A percentile compares a stretch with the other conserved stretches of the same genome.
These are phyloP conservation scores for Auriscalpium vulgare DNA, from an alignment of 768 basidiomycete species.

Conservation along the genomic window DNA sequence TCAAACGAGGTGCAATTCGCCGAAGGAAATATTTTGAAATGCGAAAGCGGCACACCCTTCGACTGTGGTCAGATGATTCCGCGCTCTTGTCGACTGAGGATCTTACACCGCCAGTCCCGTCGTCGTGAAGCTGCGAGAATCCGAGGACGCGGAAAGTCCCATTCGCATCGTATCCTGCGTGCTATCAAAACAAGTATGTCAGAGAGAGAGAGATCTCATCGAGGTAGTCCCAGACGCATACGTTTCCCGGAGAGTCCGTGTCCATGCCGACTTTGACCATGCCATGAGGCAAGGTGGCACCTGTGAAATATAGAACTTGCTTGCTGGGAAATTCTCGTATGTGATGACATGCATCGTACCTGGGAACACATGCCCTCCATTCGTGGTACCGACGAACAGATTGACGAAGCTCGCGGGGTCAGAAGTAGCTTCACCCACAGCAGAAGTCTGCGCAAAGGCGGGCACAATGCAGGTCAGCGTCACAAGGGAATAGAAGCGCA, in stretches of 20 bases:
- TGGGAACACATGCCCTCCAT: conserved; percentile 60
- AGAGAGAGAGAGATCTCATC: conserved; percentile 6
- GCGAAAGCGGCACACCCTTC: conserved; percentile 46
- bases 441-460: too few relatives aligned
- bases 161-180: conserved; percentile 33
- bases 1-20: conserved; percentile 43
- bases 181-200: conserved; percentile 15
- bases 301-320: conserved; percentile 21
- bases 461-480: too few relatives aligned
- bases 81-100: not conserved
- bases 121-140: conserved; percentile 58
- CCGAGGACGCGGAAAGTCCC: conserved; percentile 35
- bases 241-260: conserved; percentile 56
- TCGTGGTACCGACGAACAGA: conserved; percentile 56
- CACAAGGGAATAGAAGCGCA: too few relatives aligned
- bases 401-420: conserved; percentile 33
- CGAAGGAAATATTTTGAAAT: conserved; percentile 56
- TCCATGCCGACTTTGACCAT: conserved; percentile 65
- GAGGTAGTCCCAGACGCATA: conserved; percentile 27
- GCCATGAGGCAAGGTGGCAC: conserved; percentile 60
- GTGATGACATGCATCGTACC: conserved; percentile 25
- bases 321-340: not conserved
- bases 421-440: not conserved
- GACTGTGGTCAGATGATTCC: too few relatives aligned
- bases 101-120: conserved; percentile 49